phyloP scores from a whole-genome alignment of 192 early-diverging fungal genomes.

The Dissophora ornata region DNA sequence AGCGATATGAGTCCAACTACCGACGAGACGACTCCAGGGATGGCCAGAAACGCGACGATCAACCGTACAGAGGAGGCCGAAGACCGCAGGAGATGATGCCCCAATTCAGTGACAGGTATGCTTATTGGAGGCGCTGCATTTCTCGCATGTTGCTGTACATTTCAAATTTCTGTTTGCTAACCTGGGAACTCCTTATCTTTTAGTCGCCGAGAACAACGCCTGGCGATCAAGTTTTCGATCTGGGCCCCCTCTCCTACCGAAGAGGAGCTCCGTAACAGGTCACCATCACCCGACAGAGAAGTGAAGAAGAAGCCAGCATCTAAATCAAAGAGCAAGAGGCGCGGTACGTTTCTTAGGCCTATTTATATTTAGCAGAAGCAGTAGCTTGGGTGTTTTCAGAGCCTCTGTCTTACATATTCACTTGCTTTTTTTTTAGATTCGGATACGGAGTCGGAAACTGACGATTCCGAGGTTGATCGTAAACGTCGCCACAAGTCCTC shows the following conservation, averaged over 20 bases:
- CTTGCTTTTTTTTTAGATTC: conserved; percentile 19
- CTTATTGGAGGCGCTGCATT: no score
- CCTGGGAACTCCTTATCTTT: conserved; percentile 4
- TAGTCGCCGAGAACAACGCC: conserved; percentile 53
- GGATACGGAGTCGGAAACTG: conserved; percentile 26
- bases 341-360: conserved; percentile 19
- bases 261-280: conserved; percentile 59
- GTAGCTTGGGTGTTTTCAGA: no score
- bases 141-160: no score
- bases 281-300: conserved; percentile 32
- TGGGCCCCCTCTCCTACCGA: conserved; percentile 68
- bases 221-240: conserved; percentile 58
- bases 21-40: background rate
- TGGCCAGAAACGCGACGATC: conserved; percentile 11
- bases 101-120: conserved; percentile 35
- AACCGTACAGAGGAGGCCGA: conserved; percentile 30
- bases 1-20: background rate
- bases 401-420: background rate
- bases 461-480: conserved; percentile 25
- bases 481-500: conserved; percentile 32
- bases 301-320: conserved; percentile 34
- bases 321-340: conserved; percentile 23
- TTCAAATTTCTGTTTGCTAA: no score
- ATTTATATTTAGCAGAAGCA: no score
- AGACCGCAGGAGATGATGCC: conserved; percentile 19